These are phyloP conservation scores for Fraxinus anomala DNA, from an alignment of 257 asterid species.

Conservation along the genomic window DNA sequence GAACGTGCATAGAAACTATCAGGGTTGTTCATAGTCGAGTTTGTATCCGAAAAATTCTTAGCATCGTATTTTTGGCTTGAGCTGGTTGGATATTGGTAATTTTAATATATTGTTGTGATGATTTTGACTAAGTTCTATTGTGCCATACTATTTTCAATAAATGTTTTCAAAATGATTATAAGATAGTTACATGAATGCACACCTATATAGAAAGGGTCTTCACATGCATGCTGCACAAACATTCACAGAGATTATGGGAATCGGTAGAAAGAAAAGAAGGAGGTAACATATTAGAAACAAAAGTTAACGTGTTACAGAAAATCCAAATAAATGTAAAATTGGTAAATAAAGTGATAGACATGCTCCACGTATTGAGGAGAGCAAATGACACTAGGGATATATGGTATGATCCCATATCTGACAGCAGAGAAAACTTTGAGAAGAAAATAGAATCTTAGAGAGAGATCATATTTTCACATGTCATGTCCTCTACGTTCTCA, in stretches of 20 bases:
- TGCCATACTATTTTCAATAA: too few relatives aligned
- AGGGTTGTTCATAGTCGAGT: not conserved
- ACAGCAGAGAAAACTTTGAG: not conserved
- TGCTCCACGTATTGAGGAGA: not conserved
- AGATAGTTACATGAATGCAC: too few relatives aligned
- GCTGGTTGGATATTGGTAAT: too few relatives aligned
- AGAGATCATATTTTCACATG: not conserved
- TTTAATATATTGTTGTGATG: too few relatives aligned
- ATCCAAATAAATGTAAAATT: not conserved
- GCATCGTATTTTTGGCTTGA: not conserved
- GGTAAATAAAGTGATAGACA: not conserved
- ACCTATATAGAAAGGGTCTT: too few relatives aligned
- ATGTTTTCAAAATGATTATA: too few relatives aligned
- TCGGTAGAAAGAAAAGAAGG: not conserved
- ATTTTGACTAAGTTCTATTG: too few relatives aligned
- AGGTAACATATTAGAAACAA: not conserved
- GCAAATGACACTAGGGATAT: not conserved
- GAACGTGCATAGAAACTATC: not conserved
- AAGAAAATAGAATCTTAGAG: not conserved
- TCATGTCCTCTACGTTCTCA: conserved; percentile 15
- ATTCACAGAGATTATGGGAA: not conserved
- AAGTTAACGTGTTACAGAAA: not conserved
- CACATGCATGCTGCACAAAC: too few relatives aligned
- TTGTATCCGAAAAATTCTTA: not conserved
- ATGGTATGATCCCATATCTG: not conserved